Percentiles rank a stretch among this genome's conserved stretches.
Evolutionary conservation across 164 flowering plant species (phyloP).

Genomic region (Warburgia ugandensis): DNA sequence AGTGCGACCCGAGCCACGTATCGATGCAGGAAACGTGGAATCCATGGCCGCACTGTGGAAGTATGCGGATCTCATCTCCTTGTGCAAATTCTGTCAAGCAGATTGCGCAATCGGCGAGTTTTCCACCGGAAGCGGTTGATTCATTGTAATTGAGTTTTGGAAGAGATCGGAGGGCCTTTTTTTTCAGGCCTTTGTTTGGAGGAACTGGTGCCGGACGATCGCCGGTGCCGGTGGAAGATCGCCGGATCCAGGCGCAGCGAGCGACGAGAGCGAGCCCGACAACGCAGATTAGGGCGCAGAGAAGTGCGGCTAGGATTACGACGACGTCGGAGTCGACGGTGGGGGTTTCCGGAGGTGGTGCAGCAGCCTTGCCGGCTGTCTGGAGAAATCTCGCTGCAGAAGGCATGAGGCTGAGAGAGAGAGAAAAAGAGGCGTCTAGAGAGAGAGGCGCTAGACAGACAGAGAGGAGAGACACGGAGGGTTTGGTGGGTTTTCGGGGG

Average conservation of each 20-base stretch:
- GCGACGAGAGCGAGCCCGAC: constrained; percentile 81
- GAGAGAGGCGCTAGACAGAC: too few species aligned
- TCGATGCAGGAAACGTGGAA: constrained; percentile 84
- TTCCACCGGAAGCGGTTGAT: constrained; percentile 16
- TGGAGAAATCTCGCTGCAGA: constrained; percentile 26
- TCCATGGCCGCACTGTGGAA: constrained; percentile 84
- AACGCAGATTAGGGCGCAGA: constrained; percentile 89
- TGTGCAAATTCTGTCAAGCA: constrained; percentile 68
- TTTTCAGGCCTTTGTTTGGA: constrained; percentile 75
- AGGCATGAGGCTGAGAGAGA: constrained; percentile 25
- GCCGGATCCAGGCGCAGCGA: constrained; percentile 85
- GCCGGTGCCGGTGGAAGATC: constrained; percentile 20
- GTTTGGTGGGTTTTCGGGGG: too few species aligned
- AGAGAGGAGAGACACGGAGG: too few species aligned
- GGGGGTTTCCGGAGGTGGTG: constrained; percentile 12
- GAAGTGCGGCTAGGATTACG: constrained; percentile 76
- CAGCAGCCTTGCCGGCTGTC: constrained; percentile 13
- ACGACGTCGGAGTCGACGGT: constrained; percentile 67
- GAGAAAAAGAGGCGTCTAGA: too few species aligned
- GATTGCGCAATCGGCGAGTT: constrained; percentile 66
- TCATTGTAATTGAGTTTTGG: constrained; percentile 43
- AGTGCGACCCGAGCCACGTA: constrained; percentile 74
- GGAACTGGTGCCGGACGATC: constrained; percentile 7
- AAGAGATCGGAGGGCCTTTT: constrained; percentile 62
- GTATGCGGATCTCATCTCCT: constrained; percentile 70